Evolutionary conservation across 116 monocot genomes (phyloP).

Genomic region (Iris pallida): DNA sequence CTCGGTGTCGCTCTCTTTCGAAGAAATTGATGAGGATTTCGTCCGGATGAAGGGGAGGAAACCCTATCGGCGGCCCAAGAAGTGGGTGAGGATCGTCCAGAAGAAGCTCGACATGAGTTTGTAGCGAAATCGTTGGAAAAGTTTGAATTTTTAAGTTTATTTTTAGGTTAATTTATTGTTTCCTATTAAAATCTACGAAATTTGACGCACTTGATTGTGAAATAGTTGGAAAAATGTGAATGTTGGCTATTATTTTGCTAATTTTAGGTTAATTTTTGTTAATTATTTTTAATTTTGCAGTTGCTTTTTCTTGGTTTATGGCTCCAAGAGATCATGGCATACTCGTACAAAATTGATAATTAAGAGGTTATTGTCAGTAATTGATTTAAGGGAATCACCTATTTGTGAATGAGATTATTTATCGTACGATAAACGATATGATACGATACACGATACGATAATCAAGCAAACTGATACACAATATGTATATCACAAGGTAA

Average conservation of each 20-base stretch:
- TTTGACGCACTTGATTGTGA: no score
- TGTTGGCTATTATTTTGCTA: no score
- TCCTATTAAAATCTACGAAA: no score
- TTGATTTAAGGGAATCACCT: no score
- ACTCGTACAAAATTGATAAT: constrained; percentile 32
- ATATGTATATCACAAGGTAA: no score
- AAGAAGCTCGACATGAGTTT: constrained; percentile 35
- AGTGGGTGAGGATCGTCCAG: constrained; percentile 28
- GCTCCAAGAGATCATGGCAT: constrained; percentile 28
- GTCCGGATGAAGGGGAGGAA: constrained; percentile 26
- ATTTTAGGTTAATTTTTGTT: no score
- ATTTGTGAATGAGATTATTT: no score
- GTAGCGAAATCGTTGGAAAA: not conserved
- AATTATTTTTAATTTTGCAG: constrained; percentile 18
- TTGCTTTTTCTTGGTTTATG: constrained; percentile 40
- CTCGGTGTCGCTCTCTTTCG: constrained; percentile 20
- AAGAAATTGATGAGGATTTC: constrained; percentile 51
- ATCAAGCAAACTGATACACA: no score
- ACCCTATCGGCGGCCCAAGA: constrained; percentile 33
- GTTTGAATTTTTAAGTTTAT: not conserved
- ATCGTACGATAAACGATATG: no score
- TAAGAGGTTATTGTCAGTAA: constrained; percentile 10
- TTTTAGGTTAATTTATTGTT: constrained; percentile 2
- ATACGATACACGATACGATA: no score
- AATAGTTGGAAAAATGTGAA: no score